Conservation (phyloP, 2,329 filamentous ascomycete species). For the Colletotrichum paranaense region DNA sequence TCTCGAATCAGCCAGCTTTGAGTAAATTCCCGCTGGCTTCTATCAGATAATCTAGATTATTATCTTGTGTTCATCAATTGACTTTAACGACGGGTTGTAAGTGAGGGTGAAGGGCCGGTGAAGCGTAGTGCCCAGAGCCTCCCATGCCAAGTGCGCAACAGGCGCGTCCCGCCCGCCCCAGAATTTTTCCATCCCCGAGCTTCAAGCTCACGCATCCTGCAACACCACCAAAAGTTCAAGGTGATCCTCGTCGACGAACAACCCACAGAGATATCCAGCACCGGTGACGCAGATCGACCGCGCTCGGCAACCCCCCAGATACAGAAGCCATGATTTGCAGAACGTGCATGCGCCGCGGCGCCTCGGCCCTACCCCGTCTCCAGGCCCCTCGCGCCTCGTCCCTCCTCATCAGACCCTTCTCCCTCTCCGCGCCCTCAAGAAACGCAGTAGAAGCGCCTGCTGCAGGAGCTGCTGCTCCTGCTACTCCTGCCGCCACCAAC, state of each 20-base stretch:
- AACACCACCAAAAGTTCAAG: slow-evolving; percentile 15
- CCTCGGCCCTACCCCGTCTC: slow-evolving; percentile 48
- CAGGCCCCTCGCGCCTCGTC: slow-evolving; percentile 28
- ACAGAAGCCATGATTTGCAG: slow-evolving; percentile 52
- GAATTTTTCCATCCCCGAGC: slow-evolving; percentile 35
- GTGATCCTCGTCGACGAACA: not conserved
- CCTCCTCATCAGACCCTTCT: slow-evolving; percentile 51
- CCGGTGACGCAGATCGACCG: not conserved
- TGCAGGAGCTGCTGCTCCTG: slow-evolving; percentile 18
- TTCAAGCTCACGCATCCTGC: slow-evolving; percentile 29
- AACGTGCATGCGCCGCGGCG: slow-evolving; percentile 60
- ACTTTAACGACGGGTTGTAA: not conserved
- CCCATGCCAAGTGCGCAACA: slow-evolving; percentile 24
- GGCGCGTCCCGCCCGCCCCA: slow-evolving; percentile 36
- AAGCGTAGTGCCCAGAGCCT: not conserved
- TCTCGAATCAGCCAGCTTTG: not conserved
- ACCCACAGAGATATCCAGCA: not conserved
- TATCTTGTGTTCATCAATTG: not conserved
- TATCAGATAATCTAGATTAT: not conserved
- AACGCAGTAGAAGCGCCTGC: slow-evolving; percentile 18
- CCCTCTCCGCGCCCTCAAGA: slow-evolving; percentile 45
- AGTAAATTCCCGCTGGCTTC: rapidly evolving
- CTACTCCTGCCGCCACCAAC: slow-evolving; percentile 39
- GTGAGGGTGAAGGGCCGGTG: slow-evolving; percentile 1
- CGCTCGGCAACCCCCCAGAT: not conserved